Evolutionary conservation across 768 basidiomycete species (phyloP), one percentile per base, ranked within the genome.

Genomic region (Russula olivacea): DNA sequence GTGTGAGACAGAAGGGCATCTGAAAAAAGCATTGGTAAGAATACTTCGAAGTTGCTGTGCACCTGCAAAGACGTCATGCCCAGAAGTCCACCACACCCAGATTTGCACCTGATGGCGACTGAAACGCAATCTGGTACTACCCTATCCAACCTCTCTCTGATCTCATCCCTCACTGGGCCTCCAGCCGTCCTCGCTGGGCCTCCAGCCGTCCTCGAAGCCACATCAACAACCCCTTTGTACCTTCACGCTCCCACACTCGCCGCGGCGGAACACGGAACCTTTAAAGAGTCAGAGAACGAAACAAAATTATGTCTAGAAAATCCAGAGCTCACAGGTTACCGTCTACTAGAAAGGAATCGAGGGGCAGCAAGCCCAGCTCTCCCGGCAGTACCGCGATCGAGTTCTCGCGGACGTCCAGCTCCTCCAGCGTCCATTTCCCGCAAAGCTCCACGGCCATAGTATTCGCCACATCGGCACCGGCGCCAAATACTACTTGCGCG

Each of bases 191-290:
- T 60, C 21, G 34, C 41, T 45, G 51, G 1, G 17, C 34, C 15
- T 47, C 88, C 51, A 91, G 80, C 64, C 90, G 79, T 19, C 87
- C 88, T 57, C 87, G 79, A 69, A 93, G 72, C 90, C 90, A 93
- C 62, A 81, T 85, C 75, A 91, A 69, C 58, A 92, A 69, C 2
- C 91, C 90, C 68, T 88, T 91, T 21, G 89, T 91, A 2, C 90
- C 91, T 69, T 93, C 91, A 51, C 89, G 78, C 71, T 93, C 91
- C 91, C 91, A 93, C 11, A 93, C 85, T 23, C 86, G 79, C 65
- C 91, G 78, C 61, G 86, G 83, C 0, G 91, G 91, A 21, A 91
- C 84, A 32, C 91, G 86, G 78, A 93, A 93, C 15, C 89, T 91
- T 55, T 48, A 45, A 8, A 30, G 52, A 30, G 52, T 41, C 25